These are phyloP conservation scores for Talaromyces liani DNA, from an alignment of 495 filamentous ascomycete species.

Conservation along the genomic window DNA sequence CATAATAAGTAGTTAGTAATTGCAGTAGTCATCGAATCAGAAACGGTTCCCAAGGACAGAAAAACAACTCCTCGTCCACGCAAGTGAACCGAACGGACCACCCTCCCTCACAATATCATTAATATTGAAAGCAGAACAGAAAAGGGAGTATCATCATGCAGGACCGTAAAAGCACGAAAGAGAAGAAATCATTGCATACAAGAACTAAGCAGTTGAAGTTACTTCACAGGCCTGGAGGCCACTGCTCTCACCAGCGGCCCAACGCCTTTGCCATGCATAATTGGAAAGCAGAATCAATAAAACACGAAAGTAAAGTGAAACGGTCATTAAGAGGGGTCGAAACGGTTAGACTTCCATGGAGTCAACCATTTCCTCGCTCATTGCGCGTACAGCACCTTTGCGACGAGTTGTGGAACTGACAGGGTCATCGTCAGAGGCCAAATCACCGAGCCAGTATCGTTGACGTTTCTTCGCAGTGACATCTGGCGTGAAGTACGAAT, in stretches of 20 bases:
- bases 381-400: constrained; percentile 51
- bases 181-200: not conserved
- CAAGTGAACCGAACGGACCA: not conserved
- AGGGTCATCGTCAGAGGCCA: constrained; percentile 20
- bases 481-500: constrained; percentile 39
- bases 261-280: constrained; percentile 8
- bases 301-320: not conserved
- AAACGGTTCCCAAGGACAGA: not conserved
- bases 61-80: not conserved
- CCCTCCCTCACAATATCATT: not conserved
- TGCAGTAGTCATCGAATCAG: not conserved
- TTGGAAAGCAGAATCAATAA: not conserved
- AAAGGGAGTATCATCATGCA: not conserved
- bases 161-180: not conserved
- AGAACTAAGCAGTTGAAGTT: not conserved
- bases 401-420: constrained; percentile 13
- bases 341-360: constrained; percentile 54
- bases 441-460: constrained; percentile 70
- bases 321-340: not conserved
- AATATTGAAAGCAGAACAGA: not conserved
- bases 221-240: constrained; percentile 5
- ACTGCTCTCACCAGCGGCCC: constrained; percentile 11
- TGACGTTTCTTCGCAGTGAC: constrained; percentile 66
- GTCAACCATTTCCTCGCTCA: constrained; percentile 68
- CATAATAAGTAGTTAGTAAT: not conserved